Percentiles rank a stretch among this genome's conserved stretches.
phyloP scores from a whole-genome alignment of 345 rosid species.

The Balakata baccata region DNA sequence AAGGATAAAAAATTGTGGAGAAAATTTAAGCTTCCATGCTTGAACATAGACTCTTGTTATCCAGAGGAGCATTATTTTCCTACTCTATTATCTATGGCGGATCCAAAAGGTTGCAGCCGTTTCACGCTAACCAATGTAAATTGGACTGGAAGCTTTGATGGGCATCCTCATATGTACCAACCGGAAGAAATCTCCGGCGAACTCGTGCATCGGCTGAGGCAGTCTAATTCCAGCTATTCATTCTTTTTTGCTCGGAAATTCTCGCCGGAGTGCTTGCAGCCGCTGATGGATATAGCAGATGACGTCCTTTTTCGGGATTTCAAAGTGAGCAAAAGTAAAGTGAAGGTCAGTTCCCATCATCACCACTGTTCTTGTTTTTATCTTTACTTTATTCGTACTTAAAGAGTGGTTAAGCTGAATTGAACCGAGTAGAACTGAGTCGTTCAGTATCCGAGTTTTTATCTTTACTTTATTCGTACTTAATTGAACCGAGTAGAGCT shows the following conservation, averaged over 20 bases:
- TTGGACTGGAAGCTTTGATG: constrained; percentile 71
- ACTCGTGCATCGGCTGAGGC: constrained; percentile 45
- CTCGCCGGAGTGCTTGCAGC: constrained; percentile 55
- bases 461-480: no score
- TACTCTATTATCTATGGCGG: constrained; percentile 63
- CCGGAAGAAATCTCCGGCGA: constrained; percentile 46
- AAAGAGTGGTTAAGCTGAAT: no score
- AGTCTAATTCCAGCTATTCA: constrained; percentile 47
- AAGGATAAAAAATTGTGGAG: constrained; percentile 66
- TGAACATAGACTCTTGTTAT: constrained; percentile 54
- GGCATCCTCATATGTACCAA: constrained; percentile 61
- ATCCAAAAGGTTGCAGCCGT: constrained; percentile 59
- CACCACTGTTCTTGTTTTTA: no score
- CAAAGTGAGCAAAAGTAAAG: neutral
- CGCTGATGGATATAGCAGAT: constrained; percentile 67
- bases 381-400: no score
- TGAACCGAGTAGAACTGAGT: no score
- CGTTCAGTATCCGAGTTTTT: no score
- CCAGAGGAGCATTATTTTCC: constrained; percentile 94
- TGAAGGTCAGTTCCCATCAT: neutral
- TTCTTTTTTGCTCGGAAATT: constrained; percentile 80
- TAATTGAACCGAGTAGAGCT: no score
- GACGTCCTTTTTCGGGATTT: constrained; percentile 37
- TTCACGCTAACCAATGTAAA: constrained; percentile 77
- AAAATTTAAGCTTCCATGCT: constrained; percentile 66